These are phyloP conservation scores for Termitomyces sp. DNA, from an alignment of 1,284 basidiomycete genomes.

Conservation along the genomic window DNA sequence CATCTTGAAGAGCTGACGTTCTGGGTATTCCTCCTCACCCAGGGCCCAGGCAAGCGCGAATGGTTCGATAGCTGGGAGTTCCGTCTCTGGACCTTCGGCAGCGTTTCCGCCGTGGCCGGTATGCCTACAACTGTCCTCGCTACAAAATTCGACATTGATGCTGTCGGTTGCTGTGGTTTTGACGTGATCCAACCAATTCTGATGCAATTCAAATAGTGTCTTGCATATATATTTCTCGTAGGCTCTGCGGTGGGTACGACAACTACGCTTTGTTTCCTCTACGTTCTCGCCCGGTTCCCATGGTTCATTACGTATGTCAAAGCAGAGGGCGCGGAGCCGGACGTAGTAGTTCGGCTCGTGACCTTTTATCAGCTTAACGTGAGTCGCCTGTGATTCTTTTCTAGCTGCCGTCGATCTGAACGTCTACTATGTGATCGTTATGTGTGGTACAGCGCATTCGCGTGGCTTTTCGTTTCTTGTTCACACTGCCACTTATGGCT, in stretches of 20 bases:
- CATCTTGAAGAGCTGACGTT: conserved; percentile 79
- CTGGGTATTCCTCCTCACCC: conserved; percentile 72
- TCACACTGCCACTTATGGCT: conserved; percentile 59
- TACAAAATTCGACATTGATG: conserved; percentile 49
- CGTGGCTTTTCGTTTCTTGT: conserved; percentile 65
- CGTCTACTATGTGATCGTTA: conserved; percentile 5
- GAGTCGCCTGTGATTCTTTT: conserved; percentile 22
- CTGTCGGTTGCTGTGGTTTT: conserved; percentile 33
- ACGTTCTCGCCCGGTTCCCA: conserved; percentile 63
- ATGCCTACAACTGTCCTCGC: conserved; percentile 64
- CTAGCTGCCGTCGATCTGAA: not conserved
- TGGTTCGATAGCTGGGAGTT: conserved; percentile 73
- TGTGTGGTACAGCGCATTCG: conserved; percentile 45
- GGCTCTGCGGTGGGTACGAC: conserved; percentile 58
- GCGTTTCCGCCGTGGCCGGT: conserved; percentile 54
- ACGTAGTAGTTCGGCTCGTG: conserved; percentile 62
- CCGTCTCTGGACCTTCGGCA: conserved; percentile 54
- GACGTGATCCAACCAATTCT: not conserved
- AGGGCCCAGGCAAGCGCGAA: conserved; percentile 57
- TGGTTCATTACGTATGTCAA: conserved; percentile 63
- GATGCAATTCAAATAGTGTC: conserved; percentile 37
- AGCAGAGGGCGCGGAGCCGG: conserved; percentile 61
- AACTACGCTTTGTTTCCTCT: conserved; percentile 63
- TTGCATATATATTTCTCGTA: conserved; percentile 65
- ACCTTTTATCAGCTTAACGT: conserved; percentile 77